A percentile compares a stretch with the other conserved stretches of the same genome.
phyloP scores from a whole-genome alignment of 257 asterid genomes.

The Solanum raphanifolium region DNA sequence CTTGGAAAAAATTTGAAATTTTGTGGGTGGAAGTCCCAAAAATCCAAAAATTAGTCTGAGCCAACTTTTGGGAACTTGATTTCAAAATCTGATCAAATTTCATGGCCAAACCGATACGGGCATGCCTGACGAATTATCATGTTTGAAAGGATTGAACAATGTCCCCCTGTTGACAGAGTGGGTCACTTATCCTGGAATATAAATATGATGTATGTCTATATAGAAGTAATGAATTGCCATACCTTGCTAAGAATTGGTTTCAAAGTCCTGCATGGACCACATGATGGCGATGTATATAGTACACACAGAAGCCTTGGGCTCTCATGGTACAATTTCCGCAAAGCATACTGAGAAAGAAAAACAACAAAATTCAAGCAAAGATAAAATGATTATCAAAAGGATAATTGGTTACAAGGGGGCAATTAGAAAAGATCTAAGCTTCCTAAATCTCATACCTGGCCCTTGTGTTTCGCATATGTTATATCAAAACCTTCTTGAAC shows the following conservation, averaged over 20 bases:
- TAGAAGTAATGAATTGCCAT: background rate
- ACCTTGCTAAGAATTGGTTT: constrained; percentile 98
- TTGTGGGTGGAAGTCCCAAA: background rate
- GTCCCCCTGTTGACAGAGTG: background rate
- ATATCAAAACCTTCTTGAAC: constrained; percentile 74
- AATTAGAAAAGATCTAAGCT: background rate
- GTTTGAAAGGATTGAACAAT: background rate
- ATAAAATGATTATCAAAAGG: background rate
- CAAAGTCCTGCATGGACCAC: constrained; percentile 98
- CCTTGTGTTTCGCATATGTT: constrained; percentile 74
- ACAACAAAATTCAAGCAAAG: background rate
- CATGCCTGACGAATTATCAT: background rate
- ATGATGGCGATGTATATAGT: constrained; percentile 81
- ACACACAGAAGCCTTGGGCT: constrained; percentile 81
- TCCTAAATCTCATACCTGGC: constrained; percentile 49
- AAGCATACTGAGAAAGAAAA: constrained; percentile 68
- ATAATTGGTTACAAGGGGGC: background rate
- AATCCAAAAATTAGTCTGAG: background rate
- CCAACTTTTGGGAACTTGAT: background rate
- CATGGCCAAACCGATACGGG: background rate
- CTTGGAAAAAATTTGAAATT: background rate
- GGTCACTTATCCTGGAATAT: background rate
- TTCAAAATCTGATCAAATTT: background rate
- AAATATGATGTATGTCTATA: background rate
- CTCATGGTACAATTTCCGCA: constrained; percentile 88